Evolutionary conservation across 768 basidiomycete genomes (phyloP).

Genomic region (Chalciporus pseudorubinellus): DNA sequence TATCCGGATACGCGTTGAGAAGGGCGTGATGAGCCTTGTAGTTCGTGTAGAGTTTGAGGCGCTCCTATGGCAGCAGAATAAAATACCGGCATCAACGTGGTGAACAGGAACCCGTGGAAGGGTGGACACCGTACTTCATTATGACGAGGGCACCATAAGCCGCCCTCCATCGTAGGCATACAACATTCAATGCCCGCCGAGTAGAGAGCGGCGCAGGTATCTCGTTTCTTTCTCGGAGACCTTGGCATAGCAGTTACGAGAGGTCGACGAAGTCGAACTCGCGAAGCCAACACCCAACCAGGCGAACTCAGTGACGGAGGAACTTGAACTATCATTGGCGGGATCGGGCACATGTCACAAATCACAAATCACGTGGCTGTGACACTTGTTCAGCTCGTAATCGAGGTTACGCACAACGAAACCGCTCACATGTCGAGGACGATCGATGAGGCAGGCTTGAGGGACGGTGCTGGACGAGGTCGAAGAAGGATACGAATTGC

Average conservation of each 20-base stretch:
- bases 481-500: too few species aligned
- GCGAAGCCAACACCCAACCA: not conserved
- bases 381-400: not conserved
- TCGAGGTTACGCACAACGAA: not conserved
- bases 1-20: conserved; percentile 29
- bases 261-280: not conserved
- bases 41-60: conserved; percentile 36
- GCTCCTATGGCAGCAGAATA: conserved; percentile 20
- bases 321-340: conserved; percentile 3
- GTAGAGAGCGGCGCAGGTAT: conserved; percentile 18
- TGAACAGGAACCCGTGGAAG: not conserved
- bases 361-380: not conserved
- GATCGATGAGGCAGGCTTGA: too few species aligned
- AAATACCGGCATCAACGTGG: not conserved
- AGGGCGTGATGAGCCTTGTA: conserved; percentile 35
- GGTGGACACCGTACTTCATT: conserved; percentile 26
- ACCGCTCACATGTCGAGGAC: not conserved
- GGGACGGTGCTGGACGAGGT: too few species aligned
- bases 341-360: conserved; percentile 3
- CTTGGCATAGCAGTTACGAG: conserved; percentile 1
- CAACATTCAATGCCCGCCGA: conserved; percentile 13
- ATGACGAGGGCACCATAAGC: conserved; percentile 31
- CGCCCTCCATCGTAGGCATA: conserved; percentile 6
- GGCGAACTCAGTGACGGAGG: not conserved
- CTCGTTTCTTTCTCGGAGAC: conserved; percentile 9